Evolutionary conservation across 495 filamentous ascomycete species (phyloP), one percentile per base, ranked within the genome.

Genomic region (Articulospora tetracladia): DNA sequence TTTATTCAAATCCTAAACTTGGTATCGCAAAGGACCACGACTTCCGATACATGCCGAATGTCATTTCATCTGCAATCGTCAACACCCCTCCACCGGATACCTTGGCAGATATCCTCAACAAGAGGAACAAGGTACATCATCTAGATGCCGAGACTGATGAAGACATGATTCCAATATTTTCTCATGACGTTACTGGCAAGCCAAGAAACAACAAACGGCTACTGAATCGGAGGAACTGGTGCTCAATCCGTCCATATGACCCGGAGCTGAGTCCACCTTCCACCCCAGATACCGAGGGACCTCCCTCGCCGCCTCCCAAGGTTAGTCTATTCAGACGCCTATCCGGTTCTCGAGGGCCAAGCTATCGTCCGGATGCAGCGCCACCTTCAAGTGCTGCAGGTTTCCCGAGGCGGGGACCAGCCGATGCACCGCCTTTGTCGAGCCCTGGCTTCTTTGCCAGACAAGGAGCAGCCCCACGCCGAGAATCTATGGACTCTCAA

Each of bases 161-260:
- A 72, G 86, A 92, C 68, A 93, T 98, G 88, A 91, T 97, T 54
- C 91, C 94, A 1, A 84, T 98, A 55, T 98, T 98, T 72, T 79
- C 77, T 0, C 84, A 89, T 52, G 94, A 96, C 67, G 91, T 96
- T 1, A 92, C 96, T 66, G 90, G 89, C 47, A 93, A 92, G 68
- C 77, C 84, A 12, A 83, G 94, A 61, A 97, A 95, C 68, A 98
- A 98, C 73, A 93, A 91, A 65, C 83, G 85, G 57, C 76, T 98
- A n/a, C 79, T 98, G 13, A 92, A 93, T 26, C 86, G 95, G 39
- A 82, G 92, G 27, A 97, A 97, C 66, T 97, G 91, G 90, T 96
- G 91, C 72, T 88, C 90, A 7, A 92, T 97, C 61, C 81, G 88
- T 27, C 77, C 86, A 66, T 96, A 93, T 68, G 76, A 83, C n/a